Evolutionary conservation across 768 basidiomycete species (phyloP).

Genomic region (Phylloporus scabripes): DNA sequence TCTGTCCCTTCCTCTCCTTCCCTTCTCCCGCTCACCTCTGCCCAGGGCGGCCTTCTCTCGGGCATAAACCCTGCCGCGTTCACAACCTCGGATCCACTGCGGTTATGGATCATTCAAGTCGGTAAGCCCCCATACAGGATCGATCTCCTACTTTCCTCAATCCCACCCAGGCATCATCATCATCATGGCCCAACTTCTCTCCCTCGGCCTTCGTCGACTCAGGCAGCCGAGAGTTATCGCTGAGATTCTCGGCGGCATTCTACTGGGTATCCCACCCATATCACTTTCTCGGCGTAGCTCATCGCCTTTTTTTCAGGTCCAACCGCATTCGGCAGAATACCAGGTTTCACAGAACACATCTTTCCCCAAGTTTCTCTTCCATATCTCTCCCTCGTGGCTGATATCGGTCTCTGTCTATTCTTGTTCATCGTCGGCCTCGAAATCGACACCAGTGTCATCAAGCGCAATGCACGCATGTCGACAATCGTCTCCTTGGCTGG

Average conservation of each 20-base stretch:
- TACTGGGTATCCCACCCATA: slow-evolving; percentile 63
- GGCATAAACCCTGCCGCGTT: slow-evolving; percentile 69
- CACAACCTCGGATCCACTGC: slow-evolving; percentile 63
- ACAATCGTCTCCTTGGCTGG: slow-evolving; percentile 72
- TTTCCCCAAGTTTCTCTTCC: slow-evolving; percentile 70
- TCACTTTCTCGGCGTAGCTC: slow-evolving; percentile 4
- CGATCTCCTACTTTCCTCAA: not conserved
- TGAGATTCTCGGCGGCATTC: slow-evolving; percentile 82
- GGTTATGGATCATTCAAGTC: slow-evolving; percentile 75
- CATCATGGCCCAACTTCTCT: slow-evolving; percentile 68
- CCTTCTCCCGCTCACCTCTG: not conserved
- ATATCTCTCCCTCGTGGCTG: slow-evolving; percentile 81
- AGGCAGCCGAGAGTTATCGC: slow-evolving; percentile 84
- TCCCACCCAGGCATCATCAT: slow-evolving; percentile 67
- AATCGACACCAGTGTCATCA: slow-evolving; percentile 77
- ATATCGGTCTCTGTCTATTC: slow-evolving; percentile 84
- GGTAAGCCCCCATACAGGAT: slow-evolving; percentile 38
- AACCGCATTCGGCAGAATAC: slow-evolving; percentile 73
- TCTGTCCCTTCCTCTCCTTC: not conserved
- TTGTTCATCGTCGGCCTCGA: slow-evolving; percentile 92
- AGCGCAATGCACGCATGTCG: slow-evolving; percentile 66
- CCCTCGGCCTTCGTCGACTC: slow-evolving; percentile 63
- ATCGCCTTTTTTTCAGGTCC: slow-evolving; percentile 23
- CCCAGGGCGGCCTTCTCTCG: slow-evolving; percentile 66
- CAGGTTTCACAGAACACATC: slow-evolving; percentile 80